Percentiles rank a stretch among this genome's conserved stretches.
These are phyloP conservation scores for Pythium apleroticum DNA, from an alignment of 352 stramenopile genomes.

Conservation along the genomic window DNA sequence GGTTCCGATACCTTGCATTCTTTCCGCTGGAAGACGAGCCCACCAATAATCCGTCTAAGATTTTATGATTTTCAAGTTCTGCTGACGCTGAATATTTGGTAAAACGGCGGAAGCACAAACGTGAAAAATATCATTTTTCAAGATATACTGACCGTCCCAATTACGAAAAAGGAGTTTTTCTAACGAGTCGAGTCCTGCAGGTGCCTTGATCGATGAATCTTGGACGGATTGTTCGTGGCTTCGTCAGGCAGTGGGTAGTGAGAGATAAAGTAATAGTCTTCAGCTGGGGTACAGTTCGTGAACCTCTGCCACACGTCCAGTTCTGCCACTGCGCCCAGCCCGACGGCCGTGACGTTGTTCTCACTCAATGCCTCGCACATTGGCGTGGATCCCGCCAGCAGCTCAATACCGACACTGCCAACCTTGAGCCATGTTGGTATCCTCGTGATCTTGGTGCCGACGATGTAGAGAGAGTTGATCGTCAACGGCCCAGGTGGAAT, in stretches of 20 bases:
- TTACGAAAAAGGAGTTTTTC: no score
- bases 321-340: neutral
- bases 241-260: slow-evolving; percentile 19
- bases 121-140: no score
- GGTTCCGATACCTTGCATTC: slow-evolving; percentile 2
- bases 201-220: neutral
- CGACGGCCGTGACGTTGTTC: slow-evolving; percentile 5
- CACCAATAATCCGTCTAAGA: slow-evolving; percentile 14
- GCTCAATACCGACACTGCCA: neutral
- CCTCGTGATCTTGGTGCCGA: slow-evolving; percentile 5
- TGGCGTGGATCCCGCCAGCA: slow-evolving; percentile 2
- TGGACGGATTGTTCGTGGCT: slow-evolving; percentile 7
- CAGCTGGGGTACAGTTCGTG: slow-evolving; percentile 18
- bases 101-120: no score
- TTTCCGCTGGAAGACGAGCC: slow-evolving; percentile 17
- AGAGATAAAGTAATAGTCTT: slow-evolving; percentile 5
- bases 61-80: no score
- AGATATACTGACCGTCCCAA: no score
- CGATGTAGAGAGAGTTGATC: neutral
- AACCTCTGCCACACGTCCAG: neutral
- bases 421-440: slow-evolving; percentile 6
- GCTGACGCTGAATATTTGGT: no score
- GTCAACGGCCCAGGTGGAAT: neutral
- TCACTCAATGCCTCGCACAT: neutral
- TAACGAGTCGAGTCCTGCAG: neutral